These are phyloP conservation scores for Penicillium expansum DNA, from an alignment of 2,329 filamentous ascomycete genomes.

Conservation along the genomic window DNA sequence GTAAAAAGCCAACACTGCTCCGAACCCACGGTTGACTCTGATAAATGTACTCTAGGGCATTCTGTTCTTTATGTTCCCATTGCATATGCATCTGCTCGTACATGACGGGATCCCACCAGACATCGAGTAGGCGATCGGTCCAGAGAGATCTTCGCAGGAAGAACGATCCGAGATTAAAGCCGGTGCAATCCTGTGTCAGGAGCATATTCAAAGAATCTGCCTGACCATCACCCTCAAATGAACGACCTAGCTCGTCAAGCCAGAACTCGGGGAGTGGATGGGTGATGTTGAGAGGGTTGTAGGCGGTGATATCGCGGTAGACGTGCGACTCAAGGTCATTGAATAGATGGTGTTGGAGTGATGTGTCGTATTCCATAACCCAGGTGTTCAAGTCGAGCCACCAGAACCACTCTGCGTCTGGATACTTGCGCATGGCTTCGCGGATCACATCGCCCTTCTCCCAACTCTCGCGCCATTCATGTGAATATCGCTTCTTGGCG, in stretches of 20 bases:
- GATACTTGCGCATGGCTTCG: slow-evolving; percentile 86
- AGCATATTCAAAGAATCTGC: slow-evolving; percentile 79
- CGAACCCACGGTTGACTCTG: slow-evolving; percentile 88
- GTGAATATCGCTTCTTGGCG: slow-evolving; percentile 96
- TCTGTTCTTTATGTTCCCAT: slow-evolving; percentile 99
- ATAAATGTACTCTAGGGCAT: slow-evolving; percentile 91
- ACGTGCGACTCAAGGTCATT: slow-evolving; percentile 69
- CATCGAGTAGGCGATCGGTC: slow-evolving; percentile 86
- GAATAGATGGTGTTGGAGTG: slow-evolving; percentile 88
- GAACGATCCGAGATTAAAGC: slow-evolving; percentile 96
- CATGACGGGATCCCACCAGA: slow-evolving; percentile 97
- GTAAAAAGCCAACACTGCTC: slow-evolving; percentile 81
- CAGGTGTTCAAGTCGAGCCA: slow-evolving; percentile 98
- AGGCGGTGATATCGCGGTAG: slow-evolving; percentile 94
- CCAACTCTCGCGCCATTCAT: slow-evolving; percentile 99
- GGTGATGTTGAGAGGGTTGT: slow-evolving; percentile 90
- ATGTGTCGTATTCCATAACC: slow-evolving; percentile 93
- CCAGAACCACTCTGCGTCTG: slow-evolving; percentile 98
- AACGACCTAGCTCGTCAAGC: slow-evolving; percentile 72
- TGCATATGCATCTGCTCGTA: slow-evolving; percentile 99
- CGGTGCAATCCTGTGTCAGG: slow-evolving; percentile 87
- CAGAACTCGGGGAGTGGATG: slow-evolving; percentile 74
- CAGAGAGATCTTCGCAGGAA: slow-evolving; percentile 81
- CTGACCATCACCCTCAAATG: slow-evolving; percentile 72
- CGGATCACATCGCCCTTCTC: slow-evolving; percentile 96